These are phyloP conservation scores for Exophiala alcalophila DNA, from an alignment of 2,329 filamentous ascomycete species.

Conservation along the genomic window DNA sequence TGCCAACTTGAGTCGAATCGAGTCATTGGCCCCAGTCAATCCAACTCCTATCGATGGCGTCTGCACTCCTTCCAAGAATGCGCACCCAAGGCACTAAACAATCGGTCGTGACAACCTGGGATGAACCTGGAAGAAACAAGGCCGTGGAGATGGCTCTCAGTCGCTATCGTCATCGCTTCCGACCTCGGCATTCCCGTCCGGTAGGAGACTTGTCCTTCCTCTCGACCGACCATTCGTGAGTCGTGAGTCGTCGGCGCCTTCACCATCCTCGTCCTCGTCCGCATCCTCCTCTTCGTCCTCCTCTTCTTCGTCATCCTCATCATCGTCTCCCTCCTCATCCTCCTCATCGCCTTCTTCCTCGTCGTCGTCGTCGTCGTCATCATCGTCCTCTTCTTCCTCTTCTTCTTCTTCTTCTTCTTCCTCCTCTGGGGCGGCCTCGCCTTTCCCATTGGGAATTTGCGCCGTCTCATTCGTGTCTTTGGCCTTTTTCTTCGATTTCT, in stretches of 20 bases:
- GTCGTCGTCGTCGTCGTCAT: constrained; percentile 31
- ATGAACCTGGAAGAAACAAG: no score
- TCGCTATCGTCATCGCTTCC: constrained; percentile 29
- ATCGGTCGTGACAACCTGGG: no score
- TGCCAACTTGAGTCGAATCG: no score
- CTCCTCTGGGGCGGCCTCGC: constrained; percentile 28
- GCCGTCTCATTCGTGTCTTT: constrained; percentile 21
- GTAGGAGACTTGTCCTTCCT: constrained; percentile 17
- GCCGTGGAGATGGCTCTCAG: no score
- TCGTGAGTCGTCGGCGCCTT: constrained; percentile 31
- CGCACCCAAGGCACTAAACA: no score
- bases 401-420: constrained; percentile 29
- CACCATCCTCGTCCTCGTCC: constrained; percentile 28
- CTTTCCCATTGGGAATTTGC: constrained; percentile 29
- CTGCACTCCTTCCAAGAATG: no score
- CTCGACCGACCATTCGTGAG: constrained; percentile 2
- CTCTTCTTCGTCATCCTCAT: constrained; percentile 24
- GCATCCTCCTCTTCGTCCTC: constrained; percentile 23
- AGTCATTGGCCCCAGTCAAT: no score
- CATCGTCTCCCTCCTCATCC: constrained; percentile 29
- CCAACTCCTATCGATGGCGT: no score
- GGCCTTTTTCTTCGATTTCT: constrained; percentile 21
- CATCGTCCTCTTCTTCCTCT: constrained; percentile 31
- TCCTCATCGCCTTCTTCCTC: constrained; percentile 19
- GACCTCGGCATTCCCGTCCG: constrained; percentile 27